phyloP scores from a whole-genome alignment of 192 early-diverging fungal species.

The Podila horticola region DNA sequence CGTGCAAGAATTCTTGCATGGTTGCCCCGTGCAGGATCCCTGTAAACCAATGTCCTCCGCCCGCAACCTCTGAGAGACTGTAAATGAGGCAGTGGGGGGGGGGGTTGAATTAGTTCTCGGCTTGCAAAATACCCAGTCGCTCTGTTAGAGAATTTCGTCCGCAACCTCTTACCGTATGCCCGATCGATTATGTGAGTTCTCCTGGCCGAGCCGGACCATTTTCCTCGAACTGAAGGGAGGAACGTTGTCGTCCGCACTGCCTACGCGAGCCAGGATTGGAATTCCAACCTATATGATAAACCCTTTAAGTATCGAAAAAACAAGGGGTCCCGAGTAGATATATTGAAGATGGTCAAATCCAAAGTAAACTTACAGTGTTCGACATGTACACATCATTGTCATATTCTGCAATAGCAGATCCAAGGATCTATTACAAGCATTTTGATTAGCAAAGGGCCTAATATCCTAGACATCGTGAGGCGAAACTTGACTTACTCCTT shows the following conservation, averaged over 20 bases:
- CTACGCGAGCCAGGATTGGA: conserved; percentile 69
- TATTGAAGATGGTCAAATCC: background rate
- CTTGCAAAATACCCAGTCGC: background rate
- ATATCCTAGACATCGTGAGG: background rate
- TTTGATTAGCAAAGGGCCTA: background rate
- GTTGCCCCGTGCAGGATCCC: conserved; percentile 64
- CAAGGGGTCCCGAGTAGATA: no score
- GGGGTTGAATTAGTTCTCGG: background rate
- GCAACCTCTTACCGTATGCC: background rate
- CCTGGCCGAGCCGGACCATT: conserved; percentile 70
- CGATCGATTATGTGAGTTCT: conserved; percentile 62
- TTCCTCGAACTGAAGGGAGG: conserved; percentile 75
- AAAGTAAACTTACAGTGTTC: conserved; percentile 62
- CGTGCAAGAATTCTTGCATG: conserved; percentile 60
- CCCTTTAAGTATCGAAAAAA: background rate
- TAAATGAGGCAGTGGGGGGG: background rate
- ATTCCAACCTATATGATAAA: conserved; percentile 62
- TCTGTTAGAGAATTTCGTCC: background rate
- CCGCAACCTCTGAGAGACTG: conserved; percentile 70
- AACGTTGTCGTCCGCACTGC: conserved; percentile 77
- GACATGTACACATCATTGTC: conserved; percentile 78
- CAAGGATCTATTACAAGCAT: conserved; percentile 60
- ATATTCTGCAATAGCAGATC: conserved; percentile 77
- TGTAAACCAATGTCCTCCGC: conserved; percentile 75
- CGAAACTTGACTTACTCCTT: conserved; percentile 57